Conservation (phyloP, 495 filamentous ascomycete species). For the Astrothelium macrocarpum region DNA sequence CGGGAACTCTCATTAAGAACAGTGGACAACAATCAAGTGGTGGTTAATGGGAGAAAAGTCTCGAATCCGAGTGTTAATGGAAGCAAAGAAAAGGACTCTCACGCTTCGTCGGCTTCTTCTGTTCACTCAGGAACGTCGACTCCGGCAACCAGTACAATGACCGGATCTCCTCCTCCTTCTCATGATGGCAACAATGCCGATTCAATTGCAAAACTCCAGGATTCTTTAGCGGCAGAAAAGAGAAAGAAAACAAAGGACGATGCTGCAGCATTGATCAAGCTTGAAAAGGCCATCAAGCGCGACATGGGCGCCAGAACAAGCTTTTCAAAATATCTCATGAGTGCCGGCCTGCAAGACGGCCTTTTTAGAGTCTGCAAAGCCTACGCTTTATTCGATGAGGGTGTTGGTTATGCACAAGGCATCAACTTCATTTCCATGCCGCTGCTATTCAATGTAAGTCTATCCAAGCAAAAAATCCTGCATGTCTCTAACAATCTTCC, state of each 20-base stretch:
- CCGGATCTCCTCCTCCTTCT: constrained; percentile 42
- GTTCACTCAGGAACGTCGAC: constrained; percentile 71
- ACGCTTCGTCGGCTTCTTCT: constrained; percentile 66
- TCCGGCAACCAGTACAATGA: constrained; percentile 49
- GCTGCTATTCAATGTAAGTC: constrained; percentile 82
- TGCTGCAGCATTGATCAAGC: constrained; percentile 56
- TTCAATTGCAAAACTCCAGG: constrained; percentile 54
- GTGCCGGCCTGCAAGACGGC: constrained; percentile 83
- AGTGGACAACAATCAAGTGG: not conserved
- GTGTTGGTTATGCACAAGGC: constrained; percentile 92
- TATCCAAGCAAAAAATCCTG: constrained; percentile 3
- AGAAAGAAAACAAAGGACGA: constrained; percentile 71
- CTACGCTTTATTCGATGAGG: constrained; percentile 90
- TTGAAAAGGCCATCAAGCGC: constrained; percentile 84
- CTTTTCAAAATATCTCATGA: constrained; percentile 85
- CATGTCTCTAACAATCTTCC: constrained; percentile 2
- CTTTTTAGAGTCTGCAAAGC: constrained; percentile 95
- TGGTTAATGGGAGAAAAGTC: not conserved
- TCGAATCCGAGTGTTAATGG: constrained; percentile 36
- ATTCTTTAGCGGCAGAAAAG: constrained; percentile 52
- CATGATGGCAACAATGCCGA: constrained; percentile 56
- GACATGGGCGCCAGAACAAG: constrained; percentile 90
- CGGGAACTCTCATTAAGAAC: constrained; percentile 46
- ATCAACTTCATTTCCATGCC: constrained; percentile 99
- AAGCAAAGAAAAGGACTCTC: constrained; percentile 51